These are phyloP conservation scores for Colletotrichum tofieldiae DNA, from an alignment of 2,329 filamentous ascomycete species.

Conservation along the genomic window DNA sequence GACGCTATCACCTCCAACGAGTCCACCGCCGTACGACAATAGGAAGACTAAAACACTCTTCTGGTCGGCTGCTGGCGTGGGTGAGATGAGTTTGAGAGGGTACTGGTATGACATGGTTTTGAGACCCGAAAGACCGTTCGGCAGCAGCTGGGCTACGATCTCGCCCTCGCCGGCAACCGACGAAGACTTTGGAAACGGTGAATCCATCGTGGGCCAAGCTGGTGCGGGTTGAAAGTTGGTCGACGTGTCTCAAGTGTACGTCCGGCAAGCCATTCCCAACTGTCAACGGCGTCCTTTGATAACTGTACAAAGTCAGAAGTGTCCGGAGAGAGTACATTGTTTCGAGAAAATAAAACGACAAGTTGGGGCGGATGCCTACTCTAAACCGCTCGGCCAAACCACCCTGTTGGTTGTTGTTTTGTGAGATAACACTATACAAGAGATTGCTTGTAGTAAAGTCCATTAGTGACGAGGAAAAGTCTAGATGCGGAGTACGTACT, in stretches of 20 bases:
- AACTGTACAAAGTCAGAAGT: neutral
- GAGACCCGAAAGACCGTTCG: conserved; percentile 80
- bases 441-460: neutral
- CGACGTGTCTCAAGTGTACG: neutral
- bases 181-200: conserved; percentile 83
- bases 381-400: neutral
- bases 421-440: neutral
- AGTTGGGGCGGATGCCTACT: neutral
- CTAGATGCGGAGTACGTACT: conserved; percentile 26
- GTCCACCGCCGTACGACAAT: conserved; percentile 93
- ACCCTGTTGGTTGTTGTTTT: conserved; percentile 6
- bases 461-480: neutral
- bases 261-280: neutral
- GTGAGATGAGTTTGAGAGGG: conserved; percentile 92
- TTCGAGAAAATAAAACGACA: neutral
- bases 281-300: neutral
- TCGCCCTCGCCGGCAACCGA: conserved; percentile 84
- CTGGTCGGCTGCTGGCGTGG: conserved; percentile 75
- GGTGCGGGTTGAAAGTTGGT: neutral
- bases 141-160: conserved; percentile 81
- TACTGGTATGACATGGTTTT: conserved; percentile 90
- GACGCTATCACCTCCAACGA: conserved; percentile 90
- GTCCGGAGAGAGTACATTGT: neutral
- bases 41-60: conserved; percentile 87
- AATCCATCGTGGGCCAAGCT: conserved; percentile 62